Evolutionary conservation across 2,329 filamentous ascomycete species (phyloP).

Genomic region (Cladosporium sp.): DNA sequence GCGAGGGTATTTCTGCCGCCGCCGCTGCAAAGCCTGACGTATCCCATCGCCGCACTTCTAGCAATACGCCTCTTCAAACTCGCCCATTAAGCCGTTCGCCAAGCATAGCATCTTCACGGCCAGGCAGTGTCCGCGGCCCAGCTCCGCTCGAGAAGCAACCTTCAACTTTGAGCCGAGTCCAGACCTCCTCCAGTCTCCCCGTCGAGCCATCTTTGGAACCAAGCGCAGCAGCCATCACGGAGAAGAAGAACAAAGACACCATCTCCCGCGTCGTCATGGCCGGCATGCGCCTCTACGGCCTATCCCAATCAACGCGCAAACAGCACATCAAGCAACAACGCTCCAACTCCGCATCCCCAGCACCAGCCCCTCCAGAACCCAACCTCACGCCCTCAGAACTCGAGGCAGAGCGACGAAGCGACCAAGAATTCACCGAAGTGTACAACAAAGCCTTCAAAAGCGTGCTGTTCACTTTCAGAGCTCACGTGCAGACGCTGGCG

Average conservation of each 20-base stretch:
- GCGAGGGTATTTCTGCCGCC: slow-evolving; percentile 40
- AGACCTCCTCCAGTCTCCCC: slow-evolving; percentile 18
- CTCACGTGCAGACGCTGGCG: slow-evolving; percentile 34
- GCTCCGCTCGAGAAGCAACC: slow-evolving; percentile 16
- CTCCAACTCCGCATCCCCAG: slow-evolving; percentile 20
- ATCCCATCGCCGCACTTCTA: slow-evolving; percentile 29
- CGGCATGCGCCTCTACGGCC: slow-evolving; percentile 49
- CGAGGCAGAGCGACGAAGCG: slow-evolving; percentile 29
- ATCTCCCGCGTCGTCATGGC: slow-evolving; percentile 50
- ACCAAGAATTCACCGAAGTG: slow-evolving; percentile 50
- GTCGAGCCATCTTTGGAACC: neutral
- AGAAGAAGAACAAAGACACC: slow-evolving; percentile 44
- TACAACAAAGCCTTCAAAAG: slow-evolving; percentile 51
- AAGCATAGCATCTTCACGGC: slow-evolving; percentile 25
- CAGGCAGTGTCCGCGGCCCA: slow-evolving; percentile 18
- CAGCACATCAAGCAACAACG: slow-evolving; percentile 9
- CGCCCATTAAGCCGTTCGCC: slow-evolving; percentile 28
- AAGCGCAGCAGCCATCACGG: slow-evolving; percentile 14
- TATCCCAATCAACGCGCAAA: slow-evolving; percentile 41
- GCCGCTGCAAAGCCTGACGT: slow-evolving; percentile 32
- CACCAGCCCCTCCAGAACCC: slow-evolving; percentile 16
- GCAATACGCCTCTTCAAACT: slow-evolving; percentile 22
- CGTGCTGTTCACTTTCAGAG: slow-evolving; percentile 44
- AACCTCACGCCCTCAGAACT: slow-evolving; percentile 18
- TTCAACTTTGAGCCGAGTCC: slow-evolving; percentile 24